phyloP scores from a whole-genome alignment of 176 grass and related monocot species.

The Dactylis glomerata region DNA sequence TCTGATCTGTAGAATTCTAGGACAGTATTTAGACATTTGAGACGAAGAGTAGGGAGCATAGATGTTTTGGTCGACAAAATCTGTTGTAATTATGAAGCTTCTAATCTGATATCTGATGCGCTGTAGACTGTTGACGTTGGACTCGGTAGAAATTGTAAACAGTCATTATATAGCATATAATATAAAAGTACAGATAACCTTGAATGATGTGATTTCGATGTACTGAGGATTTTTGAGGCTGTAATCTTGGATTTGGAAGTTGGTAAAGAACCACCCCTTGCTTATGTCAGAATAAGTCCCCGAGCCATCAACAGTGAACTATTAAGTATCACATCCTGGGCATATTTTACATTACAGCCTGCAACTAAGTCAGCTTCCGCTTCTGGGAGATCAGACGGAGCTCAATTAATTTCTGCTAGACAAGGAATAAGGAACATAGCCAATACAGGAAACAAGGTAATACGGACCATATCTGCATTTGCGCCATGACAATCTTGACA shows the following conservation, averaged over 20 bases:
- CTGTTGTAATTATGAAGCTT: background rate
- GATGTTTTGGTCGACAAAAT: conserved; percentile 13
- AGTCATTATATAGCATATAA: background rate
- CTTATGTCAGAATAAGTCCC: too few species aligned
- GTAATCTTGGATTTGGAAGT: too few species aligned
- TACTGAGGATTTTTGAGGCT: background rate
- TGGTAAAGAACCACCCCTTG: too few species aligned
- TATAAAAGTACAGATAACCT: background rate
- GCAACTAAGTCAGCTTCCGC: background rate
- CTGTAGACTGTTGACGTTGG: background rate
- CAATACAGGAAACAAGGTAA: background rate
- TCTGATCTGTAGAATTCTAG: background rate
- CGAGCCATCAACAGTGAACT: too few species aligned
- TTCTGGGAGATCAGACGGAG: background rate
- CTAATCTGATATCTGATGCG: background rate
- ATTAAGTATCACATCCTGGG: too few species aligned
- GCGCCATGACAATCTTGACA: too few species aligned
- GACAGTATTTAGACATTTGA: background rate
- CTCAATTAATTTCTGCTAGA: background rate
- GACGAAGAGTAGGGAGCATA: background rate
- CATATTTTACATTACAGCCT: too few species aligned
- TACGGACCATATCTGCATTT: too few species aligned
- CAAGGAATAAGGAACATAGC: background rate
- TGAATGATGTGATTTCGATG: background rate
- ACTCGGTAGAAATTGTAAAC: background rate